phyloP scores from a whole-genome alignment of 2,329 filamentous ascomycete genomes.

The Zalaria obscura region DNA sequence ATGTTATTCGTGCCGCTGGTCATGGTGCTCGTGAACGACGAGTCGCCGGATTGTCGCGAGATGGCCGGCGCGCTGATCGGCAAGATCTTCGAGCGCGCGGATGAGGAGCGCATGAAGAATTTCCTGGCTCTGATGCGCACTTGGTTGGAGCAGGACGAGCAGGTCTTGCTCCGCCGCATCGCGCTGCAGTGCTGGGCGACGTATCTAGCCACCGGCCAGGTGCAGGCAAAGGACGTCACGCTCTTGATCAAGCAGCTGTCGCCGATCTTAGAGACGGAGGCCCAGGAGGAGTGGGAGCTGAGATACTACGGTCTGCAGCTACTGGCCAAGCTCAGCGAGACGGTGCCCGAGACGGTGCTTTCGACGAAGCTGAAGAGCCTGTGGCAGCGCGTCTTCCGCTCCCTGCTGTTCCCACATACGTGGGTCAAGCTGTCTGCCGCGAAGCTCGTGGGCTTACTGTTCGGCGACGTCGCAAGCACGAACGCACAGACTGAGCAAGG shows the following conservation, averaged over 20 bases:
- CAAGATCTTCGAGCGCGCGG: slow-evolving; percentile 65
- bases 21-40: slow-evolving; percentile 76
- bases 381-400: slow-evolving; percentile 56
- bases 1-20: slow-evolving; percentile 79
- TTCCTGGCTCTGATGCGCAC: slow-evolving; percentile 54
- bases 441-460: slow-evolving; percentile 60
- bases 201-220: slow-evolving; percentile 57
- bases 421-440: slow-evolving; percentile 67
- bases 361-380: slow-evolving; percentile 45
- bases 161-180: slow-evolving; percentile 54
- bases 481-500: slow-evolving; percentile 35
- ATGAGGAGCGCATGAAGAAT: slow-evolving; percentile 54
- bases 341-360: slow-evolving; percentile 50
- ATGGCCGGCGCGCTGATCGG: slow-evolving; percentile 69
- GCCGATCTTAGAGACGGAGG: slow-evolving; percentile 37
- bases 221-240: slow-evolving; percentile 53
- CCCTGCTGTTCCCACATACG: slow-evolving; percentile 49
- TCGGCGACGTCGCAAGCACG: slow-evolving; percentile 61
- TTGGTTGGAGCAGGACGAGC: slow-evolving; percentile 66
- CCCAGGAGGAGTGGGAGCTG: slow-evolving; percentile 49
- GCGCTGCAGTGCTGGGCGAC: slow-evolving; percentile 70
- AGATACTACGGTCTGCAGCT: slow-evolving; percentile 60
- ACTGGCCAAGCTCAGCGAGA: slow-evolving; percentile 51
- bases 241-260: slow-evolving; percentile 39
- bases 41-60: slow-evolving; percentile 70